Evolutionary conservation across 176 grass and related monocot species (phyloP), one percentile per base, ranked within the genome.

Genomic region (Panicum miliaceum): DNA sequence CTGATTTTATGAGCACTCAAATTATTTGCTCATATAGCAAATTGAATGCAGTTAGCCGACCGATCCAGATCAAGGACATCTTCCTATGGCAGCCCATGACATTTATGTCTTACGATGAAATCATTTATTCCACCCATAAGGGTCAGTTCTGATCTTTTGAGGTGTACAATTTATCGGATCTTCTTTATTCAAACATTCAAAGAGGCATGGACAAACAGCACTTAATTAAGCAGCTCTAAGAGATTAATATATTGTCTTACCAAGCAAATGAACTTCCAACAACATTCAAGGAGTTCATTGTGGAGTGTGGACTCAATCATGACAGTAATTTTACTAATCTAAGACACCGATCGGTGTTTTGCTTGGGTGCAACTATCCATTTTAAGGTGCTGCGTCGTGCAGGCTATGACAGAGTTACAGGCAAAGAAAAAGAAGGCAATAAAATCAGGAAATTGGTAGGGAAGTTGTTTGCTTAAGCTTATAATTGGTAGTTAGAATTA

Each of bases 11-110:
- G 56, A 37, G 68, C 12, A 74, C 19, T 47, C 20, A 35, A 61
- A 14, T 47, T 74, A 58, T 66, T 71, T 65, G 57, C 36, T 72
- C 25, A 69, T 2, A 82, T 35, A 14, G 59, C 48, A 59, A 40
- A 86, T 41, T 70, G 72, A 73, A 53, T 78, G 38, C 41, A 79
- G 25, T 25, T 68, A 46, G 37, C 72, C 18, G 4, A 41, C n/a
- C 8, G 12, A 90, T 83, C 74, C 41, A 74, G 74, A 87, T 90
- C 58, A 42, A 43, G 8, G 64, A n/a, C 40, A 62, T 82, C 34
- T 37, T 52, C 16, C 12, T 90, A 79, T 78, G 66, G 60, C 61
- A 87, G 14, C 18, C 32, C 80, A 75, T 66, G 53, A 6, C 43
- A 68, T 68, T 86, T 46, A 79, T 53, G 67, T 43, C 51, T 61